Conservation (phyloP, 257 asterid genomes). For the Schizonepeta tenuifolia region DNA sequence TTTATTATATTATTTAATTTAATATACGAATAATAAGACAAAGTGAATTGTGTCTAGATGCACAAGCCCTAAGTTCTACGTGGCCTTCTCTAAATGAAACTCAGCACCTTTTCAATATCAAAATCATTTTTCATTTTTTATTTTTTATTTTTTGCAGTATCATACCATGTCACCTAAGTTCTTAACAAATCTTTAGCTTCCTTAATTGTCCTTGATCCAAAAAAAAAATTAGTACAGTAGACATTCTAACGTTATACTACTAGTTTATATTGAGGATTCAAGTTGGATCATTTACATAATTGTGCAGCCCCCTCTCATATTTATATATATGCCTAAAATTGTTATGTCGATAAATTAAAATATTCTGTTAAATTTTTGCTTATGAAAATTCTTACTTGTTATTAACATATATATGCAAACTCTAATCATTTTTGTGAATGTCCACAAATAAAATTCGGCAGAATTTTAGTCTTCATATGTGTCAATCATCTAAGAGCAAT, state of each 20-base stretch:
- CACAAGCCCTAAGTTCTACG: slow-evolving; percentile 51
- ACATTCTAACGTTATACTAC: not conserved
- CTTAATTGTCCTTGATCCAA: slow-evolving; percentile 30
- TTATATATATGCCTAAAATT: too few relatives aligned
- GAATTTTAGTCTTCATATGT: too few relatives aligned
- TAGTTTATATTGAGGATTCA: not conserved
- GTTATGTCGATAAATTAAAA: too few relatives aligned
- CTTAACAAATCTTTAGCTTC: slow-evolving; percentile 43
- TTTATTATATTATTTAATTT: slow-evolving; percentile 17
- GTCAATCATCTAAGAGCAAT: too few relatives aligned
- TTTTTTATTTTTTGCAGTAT: slow-evolving; percentile 16
- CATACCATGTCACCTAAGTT: slow-evolving; percentile 54
- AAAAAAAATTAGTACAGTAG: not conserved
- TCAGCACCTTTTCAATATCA: slow-evolving; percentile 25
- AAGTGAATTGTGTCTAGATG: slow-evolving; percentile 41
- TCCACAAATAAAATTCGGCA: not conserved
- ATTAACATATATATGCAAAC: not conserved
- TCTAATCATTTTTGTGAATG: not conserved
- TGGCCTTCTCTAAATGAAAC: slow-evolving; percentile 48
- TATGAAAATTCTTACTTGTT: not conserved
- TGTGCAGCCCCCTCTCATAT: not conserved
- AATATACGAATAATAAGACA: slow-evolving; percentile 30
- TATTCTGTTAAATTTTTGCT: not conserved
- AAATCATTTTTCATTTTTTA: slow-evolving; percentile 23
- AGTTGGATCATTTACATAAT: too few relatives aligned